These are phyloP conservation scores for Wickerhamomyces xylosicus DNA, from an alignment of 805 yeast genomes.

Conservation along the genomic window DNA sequence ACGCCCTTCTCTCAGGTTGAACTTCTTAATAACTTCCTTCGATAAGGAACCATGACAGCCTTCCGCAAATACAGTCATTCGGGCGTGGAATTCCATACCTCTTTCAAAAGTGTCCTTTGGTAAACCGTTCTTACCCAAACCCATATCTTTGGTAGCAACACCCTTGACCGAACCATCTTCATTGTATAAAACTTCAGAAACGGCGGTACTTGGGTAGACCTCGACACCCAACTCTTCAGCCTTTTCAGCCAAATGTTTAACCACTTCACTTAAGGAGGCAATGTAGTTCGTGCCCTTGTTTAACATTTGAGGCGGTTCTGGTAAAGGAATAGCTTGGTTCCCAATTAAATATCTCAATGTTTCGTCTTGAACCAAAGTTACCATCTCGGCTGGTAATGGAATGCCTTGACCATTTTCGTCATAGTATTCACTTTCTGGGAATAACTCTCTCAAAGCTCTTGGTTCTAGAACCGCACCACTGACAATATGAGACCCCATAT, in stretches of 20 bases:
- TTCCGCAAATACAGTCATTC: slow-evolving; percentile 84
- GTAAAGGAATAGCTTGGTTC: slow-evolving; percentile 56
- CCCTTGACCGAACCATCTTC: slow-evolving; percentile 62
- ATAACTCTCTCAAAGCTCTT: slow-evolving; percentile 71
- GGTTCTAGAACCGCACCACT: slow-evolving; percentile 96
- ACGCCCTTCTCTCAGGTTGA: slow-evolving; percentile 50
- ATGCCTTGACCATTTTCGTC: slow-evolving; percentile 44
- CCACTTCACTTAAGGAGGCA: slow-evolving; percentile 74
- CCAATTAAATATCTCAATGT: slow-evolving; percentile 61
- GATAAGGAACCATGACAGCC: slow-evolving; percentile 97
- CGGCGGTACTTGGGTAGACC: slow-evolving; percentile 83
- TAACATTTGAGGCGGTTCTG: slow-evolving; percentile 88
- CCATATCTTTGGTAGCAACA: slow-evolving; percentile 91
- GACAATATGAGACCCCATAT: slow-evolving; percentile 84
- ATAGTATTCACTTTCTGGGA: slow-evolving; percentile 53
- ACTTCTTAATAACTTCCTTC: slow-evolving; percentile 65
- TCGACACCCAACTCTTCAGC: slow-evolving; percentile 95
- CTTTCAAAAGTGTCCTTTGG: slow-evolving; percentile 84
- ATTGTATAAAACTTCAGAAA: slow-evolving; percentile 63
- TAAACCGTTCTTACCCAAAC: slow-evolving; percentile 61
- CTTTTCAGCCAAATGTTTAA: slow-evolving; percentile 69
- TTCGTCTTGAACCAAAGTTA: slow-evolving; percentile 68
- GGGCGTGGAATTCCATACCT: slow-evolving; percentile 95
- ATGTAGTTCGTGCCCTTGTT: slow-evolving; percentile 78
- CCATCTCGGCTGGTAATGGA: slow-evolving; percentile 70